Percentiles rank a stretch among this genome's conserved stretches.
These are phyloP conservation scores for Claviceps spartinae DNA, from an alignment of 2,329 filamentous ascomycete genomes.

Conservation along the genomic window DNA sequence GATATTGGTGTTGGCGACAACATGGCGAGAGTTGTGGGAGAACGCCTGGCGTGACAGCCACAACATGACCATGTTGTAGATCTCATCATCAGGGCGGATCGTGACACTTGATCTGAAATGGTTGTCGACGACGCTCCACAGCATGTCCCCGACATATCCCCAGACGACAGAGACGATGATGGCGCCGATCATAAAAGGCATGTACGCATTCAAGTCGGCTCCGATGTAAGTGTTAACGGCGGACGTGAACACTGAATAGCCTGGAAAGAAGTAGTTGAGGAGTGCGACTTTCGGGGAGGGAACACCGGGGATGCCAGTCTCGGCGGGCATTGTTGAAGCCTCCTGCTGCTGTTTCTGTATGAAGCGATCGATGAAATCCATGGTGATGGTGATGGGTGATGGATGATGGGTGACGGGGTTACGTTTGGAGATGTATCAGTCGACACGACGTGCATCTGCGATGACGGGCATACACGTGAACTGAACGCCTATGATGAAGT, in stretches of 20 bases:
- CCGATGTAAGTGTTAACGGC: conserved; percentile 42
- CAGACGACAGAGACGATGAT: conserved; percentile 36
- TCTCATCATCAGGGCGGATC: conserved; percentile 55
- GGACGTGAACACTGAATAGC: conserved; percentile 44
- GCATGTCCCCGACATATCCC: conserved; percentile 36
- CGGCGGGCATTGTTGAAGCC: conserved; percentile 8
- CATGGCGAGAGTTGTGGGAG: conserved; percentile 42
- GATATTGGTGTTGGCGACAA: conserved; percentile 51
- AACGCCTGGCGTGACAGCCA: conserved; percentile 55
- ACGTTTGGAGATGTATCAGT: not conserved
- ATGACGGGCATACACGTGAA: not conserved
- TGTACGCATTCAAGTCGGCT: conserved; percentile 48
- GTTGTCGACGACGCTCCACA: conserved; percentile 33
- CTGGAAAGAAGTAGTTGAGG: conserved; percentile 52
- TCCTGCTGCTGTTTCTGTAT: not conserved
- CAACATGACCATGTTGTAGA: conserved; percentile 58
- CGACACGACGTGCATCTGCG: not conserved
- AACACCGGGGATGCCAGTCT: conserved; percentile 3
- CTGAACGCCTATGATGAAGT: no score
- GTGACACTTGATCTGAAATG: conserved; percentile 54
- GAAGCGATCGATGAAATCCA: conserved; percentile 5
- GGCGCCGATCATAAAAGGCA: conserved; percentile 40
- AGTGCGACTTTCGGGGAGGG: conserved; percentile 29
- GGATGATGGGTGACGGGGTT: not conserved
- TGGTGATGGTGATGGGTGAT: conserved; percentile 1